Base-by-base conservation (phyloP, 1,139 yeast species). In the Suhomyces bokatorum region DNA sequence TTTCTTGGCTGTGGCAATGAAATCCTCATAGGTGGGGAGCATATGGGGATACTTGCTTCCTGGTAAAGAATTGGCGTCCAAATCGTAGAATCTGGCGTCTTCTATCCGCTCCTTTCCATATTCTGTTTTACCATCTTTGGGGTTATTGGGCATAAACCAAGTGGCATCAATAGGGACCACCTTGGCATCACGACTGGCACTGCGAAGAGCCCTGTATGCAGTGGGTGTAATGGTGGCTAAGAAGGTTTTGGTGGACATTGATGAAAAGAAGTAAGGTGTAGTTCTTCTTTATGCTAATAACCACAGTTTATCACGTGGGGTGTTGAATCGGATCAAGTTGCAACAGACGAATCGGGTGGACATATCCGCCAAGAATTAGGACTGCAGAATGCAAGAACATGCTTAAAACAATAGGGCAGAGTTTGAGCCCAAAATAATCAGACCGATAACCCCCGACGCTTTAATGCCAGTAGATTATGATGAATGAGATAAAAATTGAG, bases 91-190 rank as follows among this genome's bases (percentile, higher is more conserved):
- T 6, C 83, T 81, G 1, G 97, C 78, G 5, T 77, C 69, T 11
- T 83, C 81, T 13, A 93, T 66, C 48, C 97, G 76, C 47, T 70
- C 78, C 43, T 77, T 73, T 46, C 70, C 63, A 60, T 73, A 83
- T 53, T 87, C 88, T 15, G 73, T 67, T 42, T 63, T 66, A 2
- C 85, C 95, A 53, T 78, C 73, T 42, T 78, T 72, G 10, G 85
- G 81, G 37, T 69, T 70, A 58, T 83, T 85, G 37, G 98, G 97
- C 81, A 91, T 76, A 63, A 81, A 89, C 98, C 98, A 93, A 0
- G 97, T 84, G 6, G 95, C 83, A 62, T 93, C 99, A 22, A 93
- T 70, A 0, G 96, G 86, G 10, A 87, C 66, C 11, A 85, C 76
- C 35, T 83, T 53, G 6, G 62, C 50, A 2, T 52, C 28, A 0